Evolutionary conservation across 1,284 basidiomycete genomes (phyloP), one percentile per base, ranked within the genome.

Genomic region (Kwoniella shivajii): DNA sequence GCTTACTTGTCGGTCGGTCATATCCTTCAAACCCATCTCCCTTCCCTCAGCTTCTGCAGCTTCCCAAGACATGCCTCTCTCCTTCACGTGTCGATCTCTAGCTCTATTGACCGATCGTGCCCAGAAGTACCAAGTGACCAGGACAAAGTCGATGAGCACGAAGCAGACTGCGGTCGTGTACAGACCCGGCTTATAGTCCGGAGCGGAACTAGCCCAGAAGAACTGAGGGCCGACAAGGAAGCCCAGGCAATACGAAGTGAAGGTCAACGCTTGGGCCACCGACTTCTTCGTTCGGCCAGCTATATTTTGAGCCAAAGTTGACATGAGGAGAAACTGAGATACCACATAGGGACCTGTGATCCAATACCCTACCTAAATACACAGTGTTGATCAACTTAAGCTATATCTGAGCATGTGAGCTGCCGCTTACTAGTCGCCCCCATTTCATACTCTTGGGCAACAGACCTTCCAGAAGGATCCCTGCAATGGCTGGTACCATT

Each of bases 121-220:
- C 60, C 60, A 61, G 29, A 51, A 13, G 42, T 24, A 44, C 60
- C 60, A 61, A 27, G 18, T 16, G 16, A 58, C 22, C 26, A 58
- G 41, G 31, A 36, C 22, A 30, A 58, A 14, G 30, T 51, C 51
- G n/a, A 34, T 47, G 18, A 50, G 27, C 10, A 61, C 41, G 31
- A 61, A 61, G 45, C 60, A 61, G 10, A 52, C 56, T 16, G 56
- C 57, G 31, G 56, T 58, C 41, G 58, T 51, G 43, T 55, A 55
- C 6, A 61, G 52, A 53, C 72, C 72, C 4, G 59, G 61, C 22
- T 55, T 43, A 56, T 73, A 54, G 22, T 50, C 42, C 7, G 66
- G 66, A 18, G 63, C 65, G 22, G 73, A 67, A 39, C 62, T 51
- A 16, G 69, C 57, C 26, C 68, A 66, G 64, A 72, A 72, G 29